Evolutionary conservation across 164 flowering plant species (phyloP).

Genomic region (Sedum album): DNA sequence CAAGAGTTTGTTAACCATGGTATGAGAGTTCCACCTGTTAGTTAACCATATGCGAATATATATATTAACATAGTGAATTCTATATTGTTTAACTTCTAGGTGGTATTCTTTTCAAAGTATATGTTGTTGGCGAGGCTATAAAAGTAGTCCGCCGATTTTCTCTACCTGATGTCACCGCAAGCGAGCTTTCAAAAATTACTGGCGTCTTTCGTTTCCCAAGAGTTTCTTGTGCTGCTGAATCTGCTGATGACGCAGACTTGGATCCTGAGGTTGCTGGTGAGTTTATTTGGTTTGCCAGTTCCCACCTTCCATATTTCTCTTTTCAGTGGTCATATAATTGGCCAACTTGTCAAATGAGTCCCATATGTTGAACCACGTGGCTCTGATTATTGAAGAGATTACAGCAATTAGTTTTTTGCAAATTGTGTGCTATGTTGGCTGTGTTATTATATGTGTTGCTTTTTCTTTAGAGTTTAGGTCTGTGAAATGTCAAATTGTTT

Average conservation of each 20-base stretch:
- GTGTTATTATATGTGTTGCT: background rate
- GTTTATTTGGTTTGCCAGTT: conserved; percentile 4
- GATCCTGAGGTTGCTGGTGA: conserved; percentile 53
- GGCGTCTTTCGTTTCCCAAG: conserved; percentile 49
- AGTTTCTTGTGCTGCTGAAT: conserved; percentile 56
- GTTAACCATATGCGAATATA: background rate
- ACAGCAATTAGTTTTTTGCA: background rate
- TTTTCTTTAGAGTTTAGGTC: background rate
- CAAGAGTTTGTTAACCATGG: conserved; percentile 67
- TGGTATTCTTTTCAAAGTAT: conserved; percentile 47
- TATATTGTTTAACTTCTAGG: conserved; percentile 22
- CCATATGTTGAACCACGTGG: background rate
- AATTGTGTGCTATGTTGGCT: background rate
- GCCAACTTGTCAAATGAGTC: background rate
- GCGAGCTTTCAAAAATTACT: conserved; percentile 30
- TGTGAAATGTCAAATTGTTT: background rate
- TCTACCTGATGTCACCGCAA: conserved; percentile 41
- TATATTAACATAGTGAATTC: background rate
- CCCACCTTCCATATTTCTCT: background rate
- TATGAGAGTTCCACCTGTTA: conserved; percentile 6
- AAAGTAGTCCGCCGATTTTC: conserved; percentile 63
- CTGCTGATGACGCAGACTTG: conserved; percentile 52
- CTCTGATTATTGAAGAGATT: background rate
- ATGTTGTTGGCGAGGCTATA: conserved; percentile 51
- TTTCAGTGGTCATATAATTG: background rate